Base-by-base conservation (phyloP, 2,329 filamentous ascomycete species). In the Coniochaeta prunicola region DNA sequence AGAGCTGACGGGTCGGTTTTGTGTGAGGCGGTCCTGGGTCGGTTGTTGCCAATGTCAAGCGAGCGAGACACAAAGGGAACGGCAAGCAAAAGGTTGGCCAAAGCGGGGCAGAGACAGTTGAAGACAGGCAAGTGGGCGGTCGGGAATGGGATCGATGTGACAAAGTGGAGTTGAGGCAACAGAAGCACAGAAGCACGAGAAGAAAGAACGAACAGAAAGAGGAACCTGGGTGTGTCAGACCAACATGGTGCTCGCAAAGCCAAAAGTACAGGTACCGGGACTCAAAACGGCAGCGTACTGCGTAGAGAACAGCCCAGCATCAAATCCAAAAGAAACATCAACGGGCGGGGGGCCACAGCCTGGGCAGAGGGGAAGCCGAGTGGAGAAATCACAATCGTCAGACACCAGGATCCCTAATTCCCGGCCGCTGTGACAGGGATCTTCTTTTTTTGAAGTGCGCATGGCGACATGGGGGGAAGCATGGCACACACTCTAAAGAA, bases 1-100 rank as follows among this genome's bases (percentile, higher is more conserved):
- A 55, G 30, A 31, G 53, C 53, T 55, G 53, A 34, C 53, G 21
- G 53, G 30, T 55, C 33, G 53, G 53, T 55, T 55, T 55, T 55
- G 53, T 54, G 53, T 55, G 53, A 34, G 31, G 33, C 28, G 24
- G 50, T 31, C 6, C 26, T 24, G n/a, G 12, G 50, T 54, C 17
- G 24, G 8, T 26, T 10, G 28, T 55, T 36, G n/a, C 30, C 30
- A 55, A 36, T 55, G 53, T 36, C 53, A 33, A 36, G 53, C 30
- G 36, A 55, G n/a, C n/a, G 26, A 38, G 17, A 30, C 2, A 36
- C 28, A 5, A 34, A 12, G 10, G 53, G 26, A 33, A 55, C 21
- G 30, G 17, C 19, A 33, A 36, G 2, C 4, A 33, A 36, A n/a
- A n/a, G n/a, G 53, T 6, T 34, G 26, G 12, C 53, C 17, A 55